These are phyloP conservation scores for Domatiomyces catenatus DNA, from an alignment of 2,329 filamentous ascomycete species.

Conservation along the genomic window DNA sequence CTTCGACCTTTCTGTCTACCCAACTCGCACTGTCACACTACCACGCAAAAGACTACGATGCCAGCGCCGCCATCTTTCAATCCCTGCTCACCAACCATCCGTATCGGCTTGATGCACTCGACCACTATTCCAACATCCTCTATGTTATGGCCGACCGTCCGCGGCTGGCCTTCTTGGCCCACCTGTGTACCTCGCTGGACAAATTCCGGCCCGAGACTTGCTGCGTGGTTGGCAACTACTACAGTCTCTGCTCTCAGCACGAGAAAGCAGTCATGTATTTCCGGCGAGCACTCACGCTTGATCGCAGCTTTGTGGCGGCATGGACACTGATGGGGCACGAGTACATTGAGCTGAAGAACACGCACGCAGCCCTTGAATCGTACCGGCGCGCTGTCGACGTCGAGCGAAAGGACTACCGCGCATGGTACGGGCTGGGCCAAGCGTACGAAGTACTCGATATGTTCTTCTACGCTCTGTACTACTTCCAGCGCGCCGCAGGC, in stretches of 20 bases:
- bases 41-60: constrained; percentile 65
- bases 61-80: constrained; percentile 46
- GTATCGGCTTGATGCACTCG: constrained; percentile 68
- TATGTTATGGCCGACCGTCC: constrained; percentile 82
- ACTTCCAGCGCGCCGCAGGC: constrained; percentile 89
- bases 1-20: constrained; percentile 75
- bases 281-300: constrained; percentile 74
- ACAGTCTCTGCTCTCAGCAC: constrained; percentile 82
- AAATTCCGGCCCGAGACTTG: constrained; percentile 95
- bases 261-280: constrained; percentile 99
- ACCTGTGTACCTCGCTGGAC: constrained; percentile 78
- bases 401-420: constrained; percentile 88
- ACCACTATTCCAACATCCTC: constrained; percentile 94
- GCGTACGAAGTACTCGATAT: constrained; percentile 97
- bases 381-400: constrained; percentile 91
- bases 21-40: constrained; percentile 79
- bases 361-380: constrained; percentile 90
- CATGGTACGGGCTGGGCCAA: constrained; percentile 94
- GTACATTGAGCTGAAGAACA: constrained; percentile 97
- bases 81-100: constrained; percentile 55
- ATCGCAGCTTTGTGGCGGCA: constrained; percentile 78
- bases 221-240: constrained; percentile 94
- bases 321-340: constrained; percentile 99
- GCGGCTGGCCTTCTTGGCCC: constrained; percentile 81
- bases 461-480: constrained; percentile 93